Conservation (phyloP, 805 yeast species). For the Schwanniomyces vanrijiae region DNA sequence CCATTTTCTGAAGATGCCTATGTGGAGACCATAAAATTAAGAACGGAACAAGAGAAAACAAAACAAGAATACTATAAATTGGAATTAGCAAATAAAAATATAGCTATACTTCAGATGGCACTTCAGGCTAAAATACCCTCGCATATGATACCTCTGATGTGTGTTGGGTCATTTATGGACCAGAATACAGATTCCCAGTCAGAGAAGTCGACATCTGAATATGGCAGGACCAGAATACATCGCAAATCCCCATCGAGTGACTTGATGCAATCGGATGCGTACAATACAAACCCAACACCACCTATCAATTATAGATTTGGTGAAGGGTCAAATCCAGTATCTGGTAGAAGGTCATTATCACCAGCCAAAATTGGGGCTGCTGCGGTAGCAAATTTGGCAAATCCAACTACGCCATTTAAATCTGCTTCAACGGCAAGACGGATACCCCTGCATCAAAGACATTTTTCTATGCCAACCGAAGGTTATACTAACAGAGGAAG, state of each 20-base stretch:
- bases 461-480: slow-evolving; percentile 43
- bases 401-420: slow-evolving; percentile 35
- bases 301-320: slow-evolving; percentile 39
- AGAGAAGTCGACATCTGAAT: slow-evolving; percentile 5
- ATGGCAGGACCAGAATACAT: slow-evolving; percentile 8
- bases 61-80: slow-evolving; percentile 74
- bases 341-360: slow-evolving; percentile 47
- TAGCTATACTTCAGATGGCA: slow-evolving; percentile 65
- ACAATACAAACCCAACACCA: slow-evolving; percentile 29
- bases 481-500: slow-evolving; percentile 3
- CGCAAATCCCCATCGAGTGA: not conserved
- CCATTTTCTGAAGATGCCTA: slow-evolving; percentile 59
- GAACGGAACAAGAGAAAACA: slow-evolving; percentile 75
- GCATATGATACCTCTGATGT: slow-evolving; percentile 59
- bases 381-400: slow-evolving; percentile 55
- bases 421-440: slow-evolving; percentile 10
- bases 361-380: slow-evolving; percentile 75
- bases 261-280: slow-evolving; percentile 12
- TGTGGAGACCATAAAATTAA: slow-evolving; percentile 55
- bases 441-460: slow-evolving; percentile 35
- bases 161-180: slow-evolving; percentile 33
- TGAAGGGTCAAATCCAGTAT: slow-evolving; percentile 14
- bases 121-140: slow-evolving; percentile 62
- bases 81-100: slow-evolving; percentile 59
- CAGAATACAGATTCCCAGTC: slow-evolving; percentile 9